These are phyloP conservation scores for Cercis canadensis DNA, from an alignment of 306 rosid species.

Conservation along the genomic window DNA sequence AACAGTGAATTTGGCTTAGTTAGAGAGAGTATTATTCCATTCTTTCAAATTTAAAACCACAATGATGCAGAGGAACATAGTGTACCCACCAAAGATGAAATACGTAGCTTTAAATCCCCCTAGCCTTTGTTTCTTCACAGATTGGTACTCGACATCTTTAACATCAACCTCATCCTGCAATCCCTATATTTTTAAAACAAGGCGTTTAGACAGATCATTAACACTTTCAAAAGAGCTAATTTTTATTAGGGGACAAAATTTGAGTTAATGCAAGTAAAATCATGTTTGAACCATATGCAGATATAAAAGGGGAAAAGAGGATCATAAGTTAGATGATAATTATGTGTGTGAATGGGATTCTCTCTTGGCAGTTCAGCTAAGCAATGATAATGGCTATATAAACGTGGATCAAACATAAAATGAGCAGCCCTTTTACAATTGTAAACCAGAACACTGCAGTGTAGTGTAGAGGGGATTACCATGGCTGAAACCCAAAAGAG, in stretches of 20 bases:
- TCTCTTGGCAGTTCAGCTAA: neutral
- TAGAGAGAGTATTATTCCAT: neutral
- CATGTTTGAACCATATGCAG: too few species aligned
- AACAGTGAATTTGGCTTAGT: neutral
- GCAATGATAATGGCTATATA: too few species aligned
- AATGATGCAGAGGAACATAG: constrained; percentile 1
- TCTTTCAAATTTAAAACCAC: neutral
- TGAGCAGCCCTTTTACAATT: too few species aligned
- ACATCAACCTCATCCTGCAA: constrained; percentile 32
- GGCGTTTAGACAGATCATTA: neutral
- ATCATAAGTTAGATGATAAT: too few species aligned
- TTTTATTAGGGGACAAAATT: neutral
- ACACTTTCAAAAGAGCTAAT: neutral
- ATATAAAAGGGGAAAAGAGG: too few species aligned
- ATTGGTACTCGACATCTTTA: constrained; percentile 36
- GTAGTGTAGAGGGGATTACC: constrained; percentile 34
- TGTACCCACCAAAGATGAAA: constrained; percentile 46
- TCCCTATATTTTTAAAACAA: constrained; percentile 25
- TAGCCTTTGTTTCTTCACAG: constrained; percentile 22
- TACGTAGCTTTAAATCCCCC: constrained; percentile 54
- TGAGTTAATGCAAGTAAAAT: neutral
- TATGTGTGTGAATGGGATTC: too few species aligned
- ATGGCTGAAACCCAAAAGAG: constrained; percentile 22
- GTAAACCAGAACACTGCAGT: neutral
- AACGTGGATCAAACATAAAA: neutral